A percentile compares a stretch with the other conserved stretches of the same genome.
Evolutionary conservation across 352 stramenopile species (phyloP).

Genomic region (Phytophthora europaea): DNA sequence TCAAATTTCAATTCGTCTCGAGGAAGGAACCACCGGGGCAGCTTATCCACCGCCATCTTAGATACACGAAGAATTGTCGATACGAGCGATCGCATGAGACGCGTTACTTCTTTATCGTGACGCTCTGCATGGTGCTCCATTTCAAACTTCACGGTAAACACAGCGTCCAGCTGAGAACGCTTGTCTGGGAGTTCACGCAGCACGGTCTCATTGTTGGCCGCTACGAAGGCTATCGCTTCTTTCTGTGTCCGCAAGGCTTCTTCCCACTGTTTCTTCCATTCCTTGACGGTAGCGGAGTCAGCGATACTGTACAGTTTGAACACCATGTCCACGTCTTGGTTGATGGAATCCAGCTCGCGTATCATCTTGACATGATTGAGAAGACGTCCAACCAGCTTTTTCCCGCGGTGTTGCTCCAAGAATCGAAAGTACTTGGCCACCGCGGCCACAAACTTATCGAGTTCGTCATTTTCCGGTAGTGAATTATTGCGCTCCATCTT

Average conservation of each 20-base stretch:
- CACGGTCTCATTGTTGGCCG: background rate
- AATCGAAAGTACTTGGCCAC: conserved; percentile 3
- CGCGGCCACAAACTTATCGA: conserved; percentile 7
- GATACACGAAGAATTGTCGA: background rate
- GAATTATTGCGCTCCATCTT: conserved; percentile 12
- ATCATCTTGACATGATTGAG: conserved; percentile 14
- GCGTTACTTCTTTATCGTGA: background rate
- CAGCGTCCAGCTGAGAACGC: background rate
- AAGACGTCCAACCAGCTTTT: conserved; percentile 1
- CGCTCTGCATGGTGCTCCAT: background rate
- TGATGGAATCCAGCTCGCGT: conserved; percentile 15
- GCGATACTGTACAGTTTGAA: conserved; percentile 20
- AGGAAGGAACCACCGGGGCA: conserved; percentile 23
- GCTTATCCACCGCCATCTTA: background rate
- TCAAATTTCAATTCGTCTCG: conserved; percentile 18
- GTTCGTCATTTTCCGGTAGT: conserved; percentile 10
- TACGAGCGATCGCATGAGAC: background rate
- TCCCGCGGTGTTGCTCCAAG: conserved; percentile 6
- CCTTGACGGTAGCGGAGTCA: conserved; percentile 11
- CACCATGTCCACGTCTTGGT: conserved; percentile 30
- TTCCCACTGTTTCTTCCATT: conserved; percentile 14
- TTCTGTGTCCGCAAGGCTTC: background rate
- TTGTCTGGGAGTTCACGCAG: background rate
- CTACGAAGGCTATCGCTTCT: background rate
- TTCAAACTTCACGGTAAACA: conserved; percentile 15